phyloP scores from a whole-genome alignment of 495 filamentous ascomycete genomes.

The Xylaria grammica region DNA sequence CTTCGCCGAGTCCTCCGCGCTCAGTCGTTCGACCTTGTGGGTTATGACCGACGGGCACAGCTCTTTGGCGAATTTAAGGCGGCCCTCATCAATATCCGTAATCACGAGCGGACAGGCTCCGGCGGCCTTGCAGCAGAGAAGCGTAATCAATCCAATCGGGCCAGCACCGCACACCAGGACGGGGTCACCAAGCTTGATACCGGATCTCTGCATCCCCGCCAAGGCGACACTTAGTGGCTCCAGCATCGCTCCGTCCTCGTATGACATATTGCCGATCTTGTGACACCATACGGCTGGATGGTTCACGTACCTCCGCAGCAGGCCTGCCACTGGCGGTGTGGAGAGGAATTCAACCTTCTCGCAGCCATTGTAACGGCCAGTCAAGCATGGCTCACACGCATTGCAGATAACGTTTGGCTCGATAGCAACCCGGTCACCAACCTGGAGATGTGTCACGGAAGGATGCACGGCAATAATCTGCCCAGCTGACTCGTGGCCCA shows the following conservation, averaged over 20 bases:
- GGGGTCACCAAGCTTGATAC: constrained; percentile 79
- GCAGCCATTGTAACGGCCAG: constrained; percentile 92
- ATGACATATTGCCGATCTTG: constrained; percentile 89
- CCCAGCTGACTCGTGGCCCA: constrained; percentile 92
- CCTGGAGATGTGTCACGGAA: constrained; percentile 72
- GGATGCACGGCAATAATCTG: constrained; percentile 81
- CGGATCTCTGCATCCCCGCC: constrained; percentile 79
- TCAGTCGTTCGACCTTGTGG: constrained; percentile 73
- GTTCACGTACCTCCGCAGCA: constrained; percentile 90
- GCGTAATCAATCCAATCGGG: constrained; percentile 85
- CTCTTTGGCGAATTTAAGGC: constrained; percentile 80
- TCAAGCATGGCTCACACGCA: constrained; percentile 86
- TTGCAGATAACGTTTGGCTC: constrained; percentile 92
- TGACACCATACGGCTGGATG: constrained; percentile 92
- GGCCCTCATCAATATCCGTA: constrained; percentile 88
- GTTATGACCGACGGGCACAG: constrained; percentile 74
- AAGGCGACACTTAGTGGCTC: constrained; percentile 88
- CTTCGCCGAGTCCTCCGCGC: constrained; percentile 72
- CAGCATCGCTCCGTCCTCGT: constrained; percentile 83
- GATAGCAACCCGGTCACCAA: constrained; percentile 86
- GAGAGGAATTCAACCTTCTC: constrained; percentile 83
- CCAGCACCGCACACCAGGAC: constrained; percentile 88
- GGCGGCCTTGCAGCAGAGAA: constrained; percentile 80
- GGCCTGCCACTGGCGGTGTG: constrained; percentile 86
- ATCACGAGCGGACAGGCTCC: constrained; percentile 87